Percentiles rank a stretch among this genome's conserved stretches.
phyloP scores from a whole-genome alignment of 176 grass and related monocot genomes.

The Eleusine indica region DNA sequence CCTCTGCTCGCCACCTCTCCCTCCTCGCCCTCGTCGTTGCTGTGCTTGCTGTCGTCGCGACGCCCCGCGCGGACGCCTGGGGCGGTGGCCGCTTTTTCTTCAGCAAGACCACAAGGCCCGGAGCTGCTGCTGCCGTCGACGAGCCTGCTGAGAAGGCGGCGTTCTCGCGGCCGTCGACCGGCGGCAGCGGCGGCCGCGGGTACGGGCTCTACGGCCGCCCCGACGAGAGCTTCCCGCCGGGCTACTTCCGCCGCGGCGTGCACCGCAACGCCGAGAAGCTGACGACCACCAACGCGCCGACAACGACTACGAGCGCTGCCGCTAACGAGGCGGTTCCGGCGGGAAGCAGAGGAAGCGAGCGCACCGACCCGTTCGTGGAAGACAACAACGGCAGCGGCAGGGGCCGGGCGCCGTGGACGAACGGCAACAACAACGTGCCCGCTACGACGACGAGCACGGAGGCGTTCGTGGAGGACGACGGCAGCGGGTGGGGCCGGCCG shows the following conservation, averaged over 20 bases:
- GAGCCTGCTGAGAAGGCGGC: slow-evolving; percentile 37
- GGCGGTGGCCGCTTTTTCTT: slow-evolving; percentile 46
- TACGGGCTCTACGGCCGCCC: slow-evolving; percentile 60
- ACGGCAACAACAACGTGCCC: background rate
- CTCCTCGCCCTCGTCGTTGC: slow-evolving; percentile 14
- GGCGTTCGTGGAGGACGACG: slow-evolving; percentile 26
- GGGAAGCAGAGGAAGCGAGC: background rate
- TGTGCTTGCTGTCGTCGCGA: background rate
- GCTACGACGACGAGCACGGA: background rate
- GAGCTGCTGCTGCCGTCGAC: background rate
- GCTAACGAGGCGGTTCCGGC: background rate
- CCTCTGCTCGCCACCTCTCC: background rate
- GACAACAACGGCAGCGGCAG: slow-evolving; percentile 47
- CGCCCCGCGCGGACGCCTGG: slow-evolving; percentile 39
- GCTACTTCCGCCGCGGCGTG: slow-evolving; percentile 62
- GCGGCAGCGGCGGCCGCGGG: slow-evolving; percentile 27
- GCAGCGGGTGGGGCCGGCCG: slow-evolving; percentile 49
- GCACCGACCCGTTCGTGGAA: slow-evolving; percentile 2
- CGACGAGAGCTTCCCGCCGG: slow-evolving; percentile 47
- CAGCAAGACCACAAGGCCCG: slow-evolving; percentile 45
- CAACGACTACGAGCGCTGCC: background rate
- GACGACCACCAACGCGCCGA: slow-evolving; percentile 40
- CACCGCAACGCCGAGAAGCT: slow-evolving; percentile 54
- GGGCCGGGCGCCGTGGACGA: slow-evolving; percentile 28
- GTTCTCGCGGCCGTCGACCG: slow-evolving; percentile 39